Conservation (phyloP, 225 moss, liverwort and hornwort species). For the Pleurozium schreberi region DNA sequence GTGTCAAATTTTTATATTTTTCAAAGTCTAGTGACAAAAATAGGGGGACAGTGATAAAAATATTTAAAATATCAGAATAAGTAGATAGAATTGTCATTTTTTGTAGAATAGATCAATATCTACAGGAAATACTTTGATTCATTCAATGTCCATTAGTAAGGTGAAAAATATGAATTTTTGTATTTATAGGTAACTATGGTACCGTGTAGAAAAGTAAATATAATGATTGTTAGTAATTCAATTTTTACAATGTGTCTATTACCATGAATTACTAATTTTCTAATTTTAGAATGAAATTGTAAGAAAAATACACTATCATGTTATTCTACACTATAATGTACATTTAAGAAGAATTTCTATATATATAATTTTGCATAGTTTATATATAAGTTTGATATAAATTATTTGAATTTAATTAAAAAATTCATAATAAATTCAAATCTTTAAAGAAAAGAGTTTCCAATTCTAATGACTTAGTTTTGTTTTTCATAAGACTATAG, state of each 20-base stretch:
- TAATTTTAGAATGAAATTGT: not conserved
- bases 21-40: not conserved
- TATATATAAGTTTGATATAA: not conserved
- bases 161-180: not conserved
- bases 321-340: not conserved
- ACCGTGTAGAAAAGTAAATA: not conserved
- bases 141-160: not conserved
- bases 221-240: not conserved
- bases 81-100: not conserved
- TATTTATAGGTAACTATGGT: not conserved
- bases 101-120: not conserved
- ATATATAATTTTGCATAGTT: not conserved
- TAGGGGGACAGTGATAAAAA: rapidly evolving
- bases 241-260: not conserved
- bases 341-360: not conserved
- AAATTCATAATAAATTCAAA: not conserved
- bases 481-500: not conserved
- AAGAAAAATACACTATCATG: rapidly evolving
- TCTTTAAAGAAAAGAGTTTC: too few relatives aligned
- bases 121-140: not conserved
- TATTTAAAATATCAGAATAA: not conserved
- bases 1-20: not conserved
- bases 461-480: not conserved
- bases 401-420: not conserved
- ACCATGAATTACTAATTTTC: not conserved